A percentile compares a stretch with the other conserved stretches of the same genome.
Evolutionary conservation across 1,139 yeast species (phyloP).

Genomic region (Kodamaea alishanica): DNA sequence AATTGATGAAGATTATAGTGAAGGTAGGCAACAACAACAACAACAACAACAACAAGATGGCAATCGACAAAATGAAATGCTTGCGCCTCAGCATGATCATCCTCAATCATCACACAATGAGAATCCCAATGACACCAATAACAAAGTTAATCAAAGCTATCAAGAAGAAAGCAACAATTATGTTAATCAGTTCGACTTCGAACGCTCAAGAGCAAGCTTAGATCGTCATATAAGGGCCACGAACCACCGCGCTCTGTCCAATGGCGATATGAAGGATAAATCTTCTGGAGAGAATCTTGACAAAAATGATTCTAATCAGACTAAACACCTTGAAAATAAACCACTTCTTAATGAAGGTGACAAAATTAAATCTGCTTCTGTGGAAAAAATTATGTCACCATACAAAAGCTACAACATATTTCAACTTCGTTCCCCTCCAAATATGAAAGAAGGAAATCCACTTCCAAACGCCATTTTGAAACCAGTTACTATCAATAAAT

Average conservation of each 20-base stretch:
- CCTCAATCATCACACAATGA: conserved; percentile 5
- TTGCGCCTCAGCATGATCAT: neutral
- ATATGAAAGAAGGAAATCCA: conserved; percentile 7
- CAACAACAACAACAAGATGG: neutral
- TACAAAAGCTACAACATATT: conserved; percentile 9
- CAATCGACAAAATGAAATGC: too few species aligned
- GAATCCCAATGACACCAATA: conserved; percentile 5
- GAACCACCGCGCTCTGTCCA: conserved; percentile 1
- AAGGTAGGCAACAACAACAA: neutral
- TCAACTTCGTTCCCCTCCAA: conserved; percentile 12
- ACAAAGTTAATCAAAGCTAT: conserved; percentile 3
- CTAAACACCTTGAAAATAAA: neutral
- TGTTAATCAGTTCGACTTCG: conserved; percentile 1
- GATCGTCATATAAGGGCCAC: conserved; percentile 12
- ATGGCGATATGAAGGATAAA: conserved; percentile 1
- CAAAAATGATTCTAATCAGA: neutral
- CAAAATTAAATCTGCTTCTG: too few species aligned
- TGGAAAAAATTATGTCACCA: neutral
- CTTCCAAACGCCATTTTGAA: conserved; percentile 14
- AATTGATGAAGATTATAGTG: too few species aligned
- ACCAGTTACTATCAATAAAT: conserved; percentile 9
- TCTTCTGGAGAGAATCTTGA: neutral
- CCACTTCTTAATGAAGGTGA: neutral
- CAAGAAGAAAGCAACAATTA: too few species aligned
- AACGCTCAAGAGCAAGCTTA: conserved; percentile 9